Evolutionary conservation across 768 basidiomycete genomes (phyloP).

Genomic region (Trametes cubensis): DNA sequence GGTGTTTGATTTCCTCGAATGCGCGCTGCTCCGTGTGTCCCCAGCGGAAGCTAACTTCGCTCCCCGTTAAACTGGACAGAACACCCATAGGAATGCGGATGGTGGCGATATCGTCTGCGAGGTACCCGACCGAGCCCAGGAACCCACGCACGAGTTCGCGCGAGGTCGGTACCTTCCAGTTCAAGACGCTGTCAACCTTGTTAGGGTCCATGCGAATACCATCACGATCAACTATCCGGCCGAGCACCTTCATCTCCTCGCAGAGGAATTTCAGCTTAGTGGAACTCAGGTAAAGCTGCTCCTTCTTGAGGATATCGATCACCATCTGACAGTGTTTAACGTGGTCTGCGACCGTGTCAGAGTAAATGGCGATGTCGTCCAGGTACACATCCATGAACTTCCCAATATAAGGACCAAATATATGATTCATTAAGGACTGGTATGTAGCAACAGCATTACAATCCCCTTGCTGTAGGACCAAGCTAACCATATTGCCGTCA

Average conservation of each 20-base stretch:
- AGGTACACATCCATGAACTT: conserved; percentile 41
- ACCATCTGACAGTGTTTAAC: conserved; percentile 25
- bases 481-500: conserved; percentile 33
- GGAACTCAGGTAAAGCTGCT: conserved; percentile 23
- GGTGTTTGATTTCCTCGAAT: conserved; percentile 28
- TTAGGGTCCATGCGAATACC: conserved; percentile 46
- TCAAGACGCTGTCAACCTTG: conserved; percentile 41
- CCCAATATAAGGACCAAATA: conserved; percentile 36
- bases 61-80: conserved; percentile 26
- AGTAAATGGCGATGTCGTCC: conserved; percentile 39
- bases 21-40: conserved; percentile 31
- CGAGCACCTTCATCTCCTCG: conserved; percentile 26
- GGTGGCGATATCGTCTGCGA: conserved; percentile 24
- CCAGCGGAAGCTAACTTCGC: conserved; percentile 25
- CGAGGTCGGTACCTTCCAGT: conserved; percentile 35
- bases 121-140: conserved; percentile 27
- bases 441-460: conserved; percentile 41
- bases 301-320: conserved; percentile 4
- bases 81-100: conserved; percentile 43
- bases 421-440: conserved; percentile 47
- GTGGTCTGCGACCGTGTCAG: conserved; percentile 32
- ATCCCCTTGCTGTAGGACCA: conserved; percentile 36
- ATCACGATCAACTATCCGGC: conserved; percentile 35
- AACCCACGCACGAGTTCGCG: conserved; percentile 39
- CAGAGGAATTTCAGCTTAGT: conserved; percentile 31